phyloP scores from a whole-genome alignment of 2,329 filamentous ascomycete genomes.

The Colletotrichum australisinense region DNA sequence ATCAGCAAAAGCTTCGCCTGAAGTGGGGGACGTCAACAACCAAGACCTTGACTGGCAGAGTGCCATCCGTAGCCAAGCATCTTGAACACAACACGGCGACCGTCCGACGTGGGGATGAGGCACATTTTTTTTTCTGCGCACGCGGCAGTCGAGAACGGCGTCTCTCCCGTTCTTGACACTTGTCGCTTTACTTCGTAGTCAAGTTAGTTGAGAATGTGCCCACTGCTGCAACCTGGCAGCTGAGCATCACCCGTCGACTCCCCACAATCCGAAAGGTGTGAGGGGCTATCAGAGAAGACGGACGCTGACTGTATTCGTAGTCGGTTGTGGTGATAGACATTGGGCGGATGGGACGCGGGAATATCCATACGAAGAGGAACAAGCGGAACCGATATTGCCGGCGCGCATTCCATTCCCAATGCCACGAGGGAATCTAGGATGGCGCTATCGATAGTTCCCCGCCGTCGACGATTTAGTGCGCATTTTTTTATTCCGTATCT shows the following conservation, averaged over 20 bases:
- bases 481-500: not conserved
- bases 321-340: not conserved
- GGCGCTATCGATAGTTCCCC: constrained; percentile 28
- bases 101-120: constrained; percentile 2
- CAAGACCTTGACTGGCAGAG: not conserved
- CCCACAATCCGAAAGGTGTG: constrained; percentile 21
- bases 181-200: not conserved
- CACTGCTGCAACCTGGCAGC: not conserved
- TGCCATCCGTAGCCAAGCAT: constrained; percentile 1
- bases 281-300: not conserved
- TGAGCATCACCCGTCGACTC: constrained; percentile 3
- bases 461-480: constrained; percentile 22
- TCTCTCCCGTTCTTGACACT: not conserved
- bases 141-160: constrained; percentile 22
- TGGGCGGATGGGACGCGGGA: not conserved
- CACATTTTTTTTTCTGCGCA: not conserved
- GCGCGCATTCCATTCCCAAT: constrained; percentile 20
- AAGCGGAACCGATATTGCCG: constrained; percentile 24
- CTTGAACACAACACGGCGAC: not conserved
- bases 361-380: not conserved
- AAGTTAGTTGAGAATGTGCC: not conserved
- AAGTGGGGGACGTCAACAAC: constrained; percentile 18
- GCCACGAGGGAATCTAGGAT: constrained; percentile 32
- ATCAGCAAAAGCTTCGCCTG: constrained; percentile 32
- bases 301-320: not conserved